phyloP scores from a whole-genome alignment of 805 yeast species.

The Wickerhamomyces alni region DNA sequence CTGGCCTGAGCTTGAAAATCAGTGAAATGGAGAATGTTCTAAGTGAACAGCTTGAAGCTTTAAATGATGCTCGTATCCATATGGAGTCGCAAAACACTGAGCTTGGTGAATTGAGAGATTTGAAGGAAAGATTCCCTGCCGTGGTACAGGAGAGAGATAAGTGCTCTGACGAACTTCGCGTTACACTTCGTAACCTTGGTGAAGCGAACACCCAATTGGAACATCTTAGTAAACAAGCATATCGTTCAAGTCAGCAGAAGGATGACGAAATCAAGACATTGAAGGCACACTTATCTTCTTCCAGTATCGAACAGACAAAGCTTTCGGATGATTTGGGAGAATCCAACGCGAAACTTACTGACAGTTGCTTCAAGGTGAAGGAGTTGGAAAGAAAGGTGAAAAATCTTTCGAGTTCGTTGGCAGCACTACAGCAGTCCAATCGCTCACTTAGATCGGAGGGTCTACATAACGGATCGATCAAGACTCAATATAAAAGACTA shows the following conservation, averaged over 20 bases:
- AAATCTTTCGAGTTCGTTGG: slow-evolving; percentile 1
- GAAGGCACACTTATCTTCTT: slow-evolving; percentile 1
- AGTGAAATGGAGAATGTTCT: slow-evolving; percentile 1
- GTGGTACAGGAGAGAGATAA: too few species aligned
- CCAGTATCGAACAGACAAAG: background rate
- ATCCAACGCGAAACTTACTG: slow-evolving; percentile 9
- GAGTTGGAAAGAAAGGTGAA: slow-evolving; percentile 4
- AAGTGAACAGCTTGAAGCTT: slow-evolving; percentile 3
- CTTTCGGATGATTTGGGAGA: slow-evolving; percentile 4
- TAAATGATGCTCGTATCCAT: slow-evolving; percentile 4
- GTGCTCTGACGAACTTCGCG: background rate
- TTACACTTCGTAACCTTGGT: background rate
- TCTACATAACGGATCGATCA: slow-evolving; percentile 3
- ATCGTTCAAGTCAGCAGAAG: slow-evolving; percentile 5
- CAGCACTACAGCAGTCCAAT: slow-evolving; percentile 3
- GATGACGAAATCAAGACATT: slow-evolving; percentile 12
- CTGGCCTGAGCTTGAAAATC: background rate
- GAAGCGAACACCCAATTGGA: background rate
- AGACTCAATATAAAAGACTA: slow-evolving; percentile 10
- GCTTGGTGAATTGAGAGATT: background rate
- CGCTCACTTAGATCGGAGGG: slow-evolving; percentile 9
- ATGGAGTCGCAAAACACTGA: slow-evolving; percentile 1
- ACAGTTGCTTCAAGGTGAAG: slow-evolving; percentile 3
- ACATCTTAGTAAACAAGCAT: background rate
- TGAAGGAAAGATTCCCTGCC: background rate